phyloP scores from a whole-genome alignment of 2,329 filamentous ascomycete species.

The Sclerotinia minor region DNA sequence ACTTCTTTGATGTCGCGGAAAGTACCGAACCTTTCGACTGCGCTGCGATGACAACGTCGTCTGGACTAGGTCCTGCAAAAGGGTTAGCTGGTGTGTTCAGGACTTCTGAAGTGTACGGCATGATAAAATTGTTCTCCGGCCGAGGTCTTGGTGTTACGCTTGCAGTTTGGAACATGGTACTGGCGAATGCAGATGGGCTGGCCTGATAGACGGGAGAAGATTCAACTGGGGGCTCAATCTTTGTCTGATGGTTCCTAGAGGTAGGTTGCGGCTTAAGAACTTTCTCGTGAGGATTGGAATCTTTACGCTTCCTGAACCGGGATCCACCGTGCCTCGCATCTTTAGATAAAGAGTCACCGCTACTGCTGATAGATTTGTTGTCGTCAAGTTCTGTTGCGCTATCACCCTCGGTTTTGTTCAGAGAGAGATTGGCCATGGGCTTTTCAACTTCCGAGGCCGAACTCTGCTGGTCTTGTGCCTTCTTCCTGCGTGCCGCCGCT shows the following conservation, averaged over 20 bases:
- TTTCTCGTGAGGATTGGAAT: conserved; percentile 41
- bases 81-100: conserved; percentile 53
- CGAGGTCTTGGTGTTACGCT: conserved; percentile 27
- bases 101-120: conserved; percentile 44
- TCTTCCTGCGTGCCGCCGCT: conserved; percentile 82
- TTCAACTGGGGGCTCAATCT: conserved; percentile 22
- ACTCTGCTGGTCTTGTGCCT: conserved; percentile 62
- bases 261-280: conserved; percentile 28
- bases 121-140: conserved; percentile 39
- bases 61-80: conserved; percentile 85
- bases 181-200: conserved; percentile 45
- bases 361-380: not conserved
- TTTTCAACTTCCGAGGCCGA: conserved; percentile 33
- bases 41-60: conserved; percentile 83
- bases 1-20: conserved; percentile 38
- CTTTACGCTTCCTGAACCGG: conserved; percentile 40
- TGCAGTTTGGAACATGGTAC: conserved; percentile 47
- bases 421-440: conserved; percentile 35
- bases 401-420: conserved; percentile 19
- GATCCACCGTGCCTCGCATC: conserved; percentile 33
- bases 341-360: conserved; percentile 12
- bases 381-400: not conserved
- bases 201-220: conserved; percentile 36
- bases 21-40: conserved; percentile 79
- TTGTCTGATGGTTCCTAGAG: conserved; percentile 12